Percentiles rank a stretch among this genome's conserved stretches.
These are phyloP conservation scores for Lactifluus hygrophoroides DNA, from an alignment of 768 basidiomycete genomes.

Conservation along the genomic window DNA sequence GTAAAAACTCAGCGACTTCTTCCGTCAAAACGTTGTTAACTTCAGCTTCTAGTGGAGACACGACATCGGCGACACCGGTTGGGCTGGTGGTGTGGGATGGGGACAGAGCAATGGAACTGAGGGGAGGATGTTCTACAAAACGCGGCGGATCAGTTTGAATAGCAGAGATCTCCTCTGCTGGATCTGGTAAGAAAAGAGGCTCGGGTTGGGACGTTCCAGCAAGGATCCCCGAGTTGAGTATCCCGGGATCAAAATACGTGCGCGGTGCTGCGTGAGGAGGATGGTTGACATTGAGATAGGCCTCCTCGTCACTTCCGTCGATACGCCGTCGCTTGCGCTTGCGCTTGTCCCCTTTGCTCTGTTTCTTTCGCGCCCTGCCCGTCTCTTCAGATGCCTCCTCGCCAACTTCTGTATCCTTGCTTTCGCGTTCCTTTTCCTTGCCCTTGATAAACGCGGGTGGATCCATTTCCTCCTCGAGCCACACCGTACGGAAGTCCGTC, in stretches of 20 bases:
- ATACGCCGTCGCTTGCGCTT: constrained; percentile 33
- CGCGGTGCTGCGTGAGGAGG: constrained; percentile 21
- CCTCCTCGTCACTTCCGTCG: constrained; percentile 33
- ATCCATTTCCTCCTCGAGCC: constrained; percentile 87
- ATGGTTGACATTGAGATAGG: constrained; percentile 15
- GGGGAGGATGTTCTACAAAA: constrained; percentile 5
- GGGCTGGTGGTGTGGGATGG: constrained; percentile 9
- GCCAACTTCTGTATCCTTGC: constrained; percentile 33
- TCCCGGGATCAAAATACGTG: constrained; percentile 40
- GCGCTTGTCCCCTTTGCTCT: constrained; percentile 28
- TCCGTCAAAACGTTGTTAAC: constrained; percentile 55
- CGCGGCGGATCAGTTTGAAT: background rate
- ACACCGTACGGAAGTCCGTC: constrained; percentile 82
- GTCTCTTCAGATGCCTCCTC: constrained; percentile 24
- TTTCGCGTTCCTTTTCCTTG: constrained; percentile 58
- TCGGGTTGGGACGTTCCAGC: constrained; percentile 38
- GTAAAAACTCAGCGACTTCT: constrained; percentile 62
- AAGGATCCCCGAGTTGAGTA: constrained; percentile 63
- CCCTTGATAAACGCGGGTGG: constrained; percentile 84
- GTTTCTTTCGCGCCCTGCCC: constrained; percentile 25
- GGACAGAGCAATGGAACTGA: background rate
- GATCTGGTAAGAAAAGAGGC: constrained; percentile 31
- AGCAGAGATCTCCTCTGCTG: constrained; percentile 20
- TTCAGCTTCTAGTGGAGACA: constrained; percentile 46
- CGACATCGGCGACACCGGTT: constrained; percentile 2